Conservation (phyloP, 192 early-diverging fungal species). For the Borealophlyctis nickersoniae region DNA sequence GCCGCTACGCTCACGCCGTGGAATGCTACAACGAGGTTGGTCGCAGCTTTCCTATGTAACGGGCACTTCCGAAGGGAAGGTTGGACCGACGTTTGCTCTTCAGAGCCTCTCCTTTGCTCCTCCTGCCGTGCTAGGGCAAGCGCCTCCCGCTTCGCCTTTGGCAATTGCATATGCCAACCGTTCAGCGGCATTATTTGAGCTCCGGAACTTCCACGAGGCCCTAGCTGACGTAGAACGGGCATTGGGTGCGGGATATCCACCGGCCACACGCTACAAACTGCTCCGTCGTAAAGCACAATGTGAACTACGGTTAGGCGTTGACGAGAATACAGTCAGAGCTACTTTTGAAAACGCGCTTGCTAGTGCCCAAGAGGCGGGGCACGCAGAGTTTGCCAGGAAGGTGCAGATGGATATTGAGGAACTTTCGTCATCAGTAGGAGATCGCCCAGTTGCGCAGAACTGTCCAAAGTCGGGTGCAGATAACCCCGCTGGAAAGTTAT, state of each 20-base stretch:
- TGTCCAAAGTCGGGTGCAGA: too few species aligned
- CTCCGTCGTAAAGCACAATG: background rate
- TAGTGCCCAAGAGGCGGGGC: background rate
- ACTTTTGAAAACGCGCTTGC: background rate
- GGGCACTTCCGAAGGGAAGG: too few species aligned
- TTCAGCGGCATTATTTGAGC: background rate
- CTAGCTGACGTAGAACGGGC: background rate
- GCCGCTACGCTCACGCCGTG: too few species aligned
- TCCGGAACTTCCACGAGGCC: background rate
- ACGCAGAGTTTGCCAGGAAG: background rate
- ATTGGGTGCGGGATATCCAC: background rate
- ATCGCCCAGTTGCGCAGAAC: too few species aligned
- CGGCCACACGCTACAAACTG: background rate
- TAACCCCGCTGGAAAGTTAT: too few species aligned
- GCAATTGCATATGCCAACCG: background rate
- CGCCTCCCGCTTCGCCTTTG: too few species aligned
- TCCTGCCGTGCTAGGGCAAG: too few species aligned
- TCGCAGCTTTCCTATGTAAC: too few species aligned
- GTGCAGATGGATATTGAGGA: background rate
- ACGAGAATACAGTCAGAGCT: background rate
- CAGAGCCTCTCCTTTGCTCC: too few species aligned
- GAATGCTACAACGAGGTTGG: too few species aligned
- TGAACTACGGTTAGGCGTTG: background rate
- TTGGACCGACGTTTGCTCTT: too few species aligned
- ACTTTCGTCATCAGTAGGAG: too few species aligned